phyloP scores from a whole-genome alignment of 805 yeast species.

The Candida incommunis region DNA sequence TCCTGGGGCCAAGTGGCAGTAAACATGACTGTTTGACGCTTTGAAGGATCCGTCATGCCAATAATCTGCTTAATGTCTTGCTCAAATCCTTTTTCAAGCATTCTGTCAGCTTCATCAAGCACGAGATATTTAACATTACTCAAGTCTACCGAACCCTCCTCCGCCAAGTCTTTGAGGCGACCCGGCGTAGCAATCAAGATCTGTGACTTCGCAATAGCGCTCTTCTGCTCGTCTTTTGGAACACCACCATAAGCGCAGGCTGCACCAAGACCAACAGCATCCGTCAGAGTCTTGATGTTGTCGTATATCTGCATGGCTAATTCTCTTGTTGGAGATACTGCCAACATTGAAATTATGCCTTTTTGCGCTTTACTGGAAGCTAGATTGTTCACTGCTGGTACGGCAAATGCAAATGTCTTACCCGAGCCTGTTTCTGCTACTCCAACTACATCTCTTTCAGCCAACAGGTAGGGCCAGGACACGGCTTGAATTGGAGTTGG shows the following conservation, averaged over 20 bases:
- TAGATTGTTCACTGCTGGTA: conserved; percentile 80
- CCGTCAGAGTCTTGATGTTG: conserved; percentile 53
- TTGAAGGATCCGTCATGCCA: conserved; percentile 33
- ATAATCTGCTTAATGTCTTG: conserved; percentile 84
- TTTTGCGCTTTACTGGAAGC: conserved; percentile 22
- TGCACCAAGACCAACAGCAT: conserved; percentile 47
- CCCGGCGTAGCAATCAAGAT: conserved; percentile 98
- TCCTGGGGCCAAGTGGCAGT: conserved; percentile 99
- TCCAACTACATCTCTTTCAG: conserved; percentile 79
- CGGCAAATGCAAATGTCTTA: conserved; percentile 93
- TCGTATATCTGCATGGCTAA: conserved; percentile 89
- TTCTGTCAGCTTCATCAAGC: conserved; percentile 95
- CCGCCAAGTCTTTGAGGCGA: conserved; percentile 75
- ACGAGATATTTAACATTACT: conserved; percentile 62
- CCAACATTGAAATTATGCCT: conserved; percentile 56
- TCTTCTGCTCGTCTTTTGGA: conserved; percentile 82
- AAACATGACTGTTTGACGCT: conserved; percentile 91
- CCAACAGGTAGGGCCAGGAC: conserved; percentile 81
- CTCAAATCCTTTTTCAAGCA: conserved; percentile 97
- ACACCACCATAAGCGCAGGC: conserved; percentile 96
- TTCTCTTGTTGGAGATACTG: conserved; percentile 95
- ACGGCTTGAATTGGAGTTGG: conserved; percentile 96
- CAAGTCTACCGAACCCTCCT: conserved; percentile 72
- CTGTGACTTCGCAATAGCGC: conserved; percentile 47
- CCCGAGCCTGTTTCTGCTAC: conserved; percentile 99